These are phyloP conservation scores for Globisporangium alternatum DNA, from an alignment of 352 stramenopile species.

Conservation along the genomic window DNA sequence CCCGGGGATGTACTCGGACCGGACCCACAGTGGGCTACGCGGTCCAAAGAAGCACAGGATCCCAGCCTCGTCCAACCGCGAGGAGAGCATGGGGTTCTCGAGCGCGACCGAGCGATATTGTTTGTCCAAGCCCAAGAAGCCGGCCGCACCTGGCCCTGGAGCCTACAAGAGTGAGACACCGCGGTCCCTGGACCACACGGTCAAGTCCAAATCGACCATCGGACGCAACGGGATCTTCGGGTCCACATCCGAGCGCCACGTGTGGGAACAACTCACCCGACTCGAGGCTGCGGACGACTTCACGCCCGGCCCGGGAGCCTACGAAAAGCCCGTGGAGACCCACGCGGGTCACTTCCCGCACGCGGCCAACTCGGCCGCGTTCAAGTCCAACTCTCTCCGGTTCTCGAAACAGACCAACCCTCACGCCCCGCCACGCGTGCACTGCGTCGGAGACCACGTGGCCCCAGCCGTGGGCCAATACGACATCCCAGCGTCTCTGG, in stretches of 20 bases:
- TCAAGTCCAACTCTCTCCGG: constrained; percentile 54
- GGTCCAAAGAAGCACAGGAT: constrained; percentile 17
- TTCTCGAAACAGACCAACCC: constrained; percentile 42
- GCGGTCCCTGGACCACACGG: constrained; percentile 47
- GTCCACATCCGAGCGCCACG: constrained; percentile 65
- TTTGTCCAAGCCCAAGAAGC: constrained; percentile 38
- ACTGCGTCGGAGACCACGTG: constrained; percentile 43
- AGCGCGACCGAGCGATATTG: constrained; percentile 64
- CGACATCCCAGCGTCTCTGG: constrained; percentile 23
- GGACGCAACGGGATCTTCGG: constrained; percentile 72
- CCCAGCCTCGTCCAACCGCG: constrained; percentile 12
- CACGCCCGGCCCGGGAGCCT: constrained; percentile 59
- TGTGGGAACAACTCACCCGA: constrained; percentile 59
- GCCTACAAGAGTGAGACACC: constrained; percentile 66
- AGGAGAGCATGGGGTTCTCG: constrained; percentile 64
- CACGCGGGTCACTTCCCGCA: constrained; percentile 34
- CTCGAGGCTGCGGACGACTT: constrained; percentile 38
- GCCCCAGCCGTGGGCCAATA: constrained; percentile 51
- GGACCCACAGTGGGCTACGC: constrained; percentile 8
- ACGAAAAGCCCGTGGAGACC: constrained; percentile 26
- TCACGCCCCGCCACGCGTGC: constrained; percentile 47
- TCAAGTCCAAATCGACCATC: constrained; percentile 46
- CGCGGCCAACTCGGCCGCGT: constrained; percentile 43
- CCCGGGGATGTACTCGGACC: constrained; percentile 48
- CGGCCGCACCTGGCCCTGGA: constrained; percentile 38